These are phyloP conservation scores for Piper betle DNA, from an alignment of 164 flowering plant genomes.

Conservation along the genomic window DNA sequence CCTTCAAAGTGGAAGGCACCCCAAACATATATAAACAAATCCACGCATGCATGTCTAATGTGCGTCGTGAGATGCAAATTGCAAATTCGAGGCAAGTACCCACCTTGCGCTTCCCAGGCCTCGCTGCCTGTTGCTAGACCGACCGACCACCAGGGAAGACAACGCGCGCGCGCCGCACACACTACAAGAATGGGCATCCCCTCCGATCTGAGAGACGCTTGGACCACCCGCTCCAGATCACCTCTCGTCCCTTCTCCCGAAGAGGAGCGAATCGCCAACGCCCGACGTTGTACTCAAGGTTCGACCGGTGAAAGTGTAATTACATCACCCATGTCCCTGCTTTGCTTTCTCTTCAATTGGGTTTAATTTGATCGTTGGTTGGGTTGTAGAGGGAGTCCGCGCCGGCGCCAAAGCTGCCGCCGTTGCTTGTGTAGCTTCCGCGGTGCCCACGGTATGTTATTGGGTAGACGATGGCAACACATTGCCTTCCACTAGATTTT, in stretches of 20 bases:
- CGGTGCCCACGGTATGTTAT: conserved; percentile 59
- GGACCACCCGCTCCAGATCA: conserved; percentile 14
- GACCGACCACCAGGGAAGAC: no score
- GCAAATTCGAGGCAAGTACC: no score
- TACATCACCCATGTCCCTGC: no score
- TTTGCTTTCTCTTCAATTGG: neutral
- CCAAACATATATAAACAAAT: no score
- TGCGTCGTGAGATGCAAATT: no score
- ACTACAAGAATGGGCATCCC: conserved; percentile 27
- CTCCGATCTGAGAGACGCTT: conserved; percentile 23
- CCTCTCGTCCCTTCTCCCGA: conserved; percentile 25
- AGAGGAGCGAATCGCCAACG: conserved; percentile 16
- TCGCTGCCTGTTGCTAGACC: no score
- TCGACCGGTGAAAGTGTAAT: no score
- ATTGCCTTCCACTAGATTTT: neutral
- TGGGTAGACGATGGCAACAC: neutral
- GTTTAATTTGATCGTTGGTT: neutral
- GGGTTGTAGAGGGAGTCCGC: conserved; percentile 60
- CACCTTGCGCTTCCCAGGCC: no score
- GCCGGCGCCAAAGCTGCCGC: conserved; percentile 74
- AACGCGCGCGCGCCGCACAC: no score
- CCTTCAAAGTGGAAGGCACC: no score
- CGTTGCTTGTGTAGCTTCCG: conserved; percentile 45
- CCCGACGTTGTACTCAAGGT: conserved; percentile 24
- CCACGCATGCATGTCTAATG: no score